Evolutionary conservation across 208 protist species (phyloP), one percentile per base, ranked within the genome.

Genomic region (Entamoeba dispar): DNA sequence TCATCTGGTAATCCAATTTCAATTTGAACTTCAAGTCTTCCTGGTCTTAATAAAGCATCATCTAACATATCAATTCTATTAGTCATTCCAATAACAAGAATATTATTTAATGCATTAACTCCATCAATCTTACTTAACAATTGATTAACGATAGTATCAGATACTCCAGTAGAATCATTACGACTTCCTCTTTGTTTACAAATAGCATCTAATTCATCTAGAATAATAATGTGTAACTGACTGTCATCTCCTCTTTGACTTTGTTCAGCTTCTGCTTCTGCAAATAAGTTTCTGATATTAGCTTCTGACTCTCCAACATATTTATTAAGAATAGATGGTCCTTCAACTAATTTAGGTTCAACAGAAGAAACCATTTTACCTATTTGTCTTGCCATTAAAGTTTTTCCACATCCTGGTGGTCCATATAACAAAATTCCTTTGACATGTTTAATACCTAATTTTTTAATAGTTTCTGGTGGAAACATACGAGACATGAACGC

Each of bases 41-140:
- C 98, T 5, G 98, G 98, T 47, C 99, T 96, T 5, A 99, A 95
- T 50, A 99, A 96, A 50, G 99, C 99, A 86, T 99, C 98, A 95
- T 99, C 99, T 93, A 99, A 99, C 94, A 99, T 96, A 95, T 99
- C 98, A 50, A 97, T 96, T 52, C 98, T 95, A 95, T 99, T 99
- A 15, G 98, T 99, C 98, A 99, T 99, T 93, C 98, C 99, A 94
- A 99, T 99, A 27, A 99, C 94, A 1, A 99, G 96, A 51, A 99
- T 98, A 95, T 99, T 99, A 96, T 99, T 99, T 0, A 98, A 94
- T n/a, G 97, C 96, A 77, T 99, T 97, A 7, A 99, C 98, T 95
- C 98, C 98, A 94, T 99, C 97, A 92, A 99, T 99, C 96, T 99
- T 99, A 50, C 98, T 97, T 52, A 99, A 97, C 6, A 99, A 97